phyloP scores from a whole-genome alignment of 78 protist species.

The Anaeramoeba ignava region DNA sequence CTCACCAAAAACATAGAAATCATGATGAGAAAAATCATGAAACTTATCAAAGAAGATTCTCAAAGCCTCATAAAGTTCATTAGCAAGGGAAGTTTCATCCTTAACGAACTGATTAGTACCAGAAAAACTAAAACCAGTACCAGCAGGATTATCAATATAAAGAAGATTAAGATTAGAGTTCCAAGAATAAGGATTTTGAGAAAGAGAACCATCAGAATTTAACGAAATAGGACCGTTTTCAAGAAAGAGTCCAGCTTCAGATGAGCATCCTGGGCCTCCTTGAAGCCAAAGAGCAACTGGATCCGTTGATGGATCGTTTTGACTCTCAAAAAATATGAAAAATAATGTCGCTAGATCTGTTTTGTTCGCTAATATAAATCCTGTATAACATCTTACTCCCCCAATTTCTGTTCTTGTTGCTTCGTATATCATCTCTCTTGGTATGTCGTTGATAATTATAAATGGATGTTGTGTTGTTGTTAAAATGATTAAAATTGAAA shows the following conservation, averaged over 20 bases:
- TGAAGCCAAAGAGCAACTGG: neutral
- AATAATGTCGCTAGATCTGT: neutral
- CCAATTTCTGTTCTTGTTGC: neutral
- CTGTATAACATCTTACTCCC: neutral
- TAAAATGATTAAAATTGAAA: too few species aligned
- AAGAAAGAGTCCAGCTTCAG: neutral
- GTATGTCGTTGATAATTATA: neutral
- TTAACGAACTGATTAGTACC: neutral
- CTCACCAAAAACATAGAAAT: neutral
- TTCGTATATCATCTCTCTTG: neutral
- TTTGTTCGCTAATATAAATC: neutral
- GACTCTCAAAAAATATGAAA: neutral
- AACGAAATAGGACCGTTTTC: neutral
- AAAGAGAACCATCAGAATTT: neutral
- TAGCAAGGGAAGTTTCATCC: neutral
- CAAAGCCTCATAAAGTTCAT: neutral
- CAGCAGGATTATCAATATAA: neutral
- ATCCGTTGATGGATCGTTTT: neutral
- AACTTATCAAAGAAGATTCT: neutral
- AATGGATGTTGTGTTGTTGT: too few species aligned
- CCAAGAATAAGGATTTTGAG: neutral
- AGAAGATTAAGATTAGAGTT: neutral
- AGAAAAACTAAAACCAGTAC: neutral
- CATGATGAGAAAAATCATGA: neutral
- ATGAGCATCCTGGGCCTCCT: slow-evolving; percentile 1